These are phyloP conservation scores for Citrullus mucosospermus DNA, from an alignment of 306 rosid genomes.

Conservation along the genomic window DNA sequence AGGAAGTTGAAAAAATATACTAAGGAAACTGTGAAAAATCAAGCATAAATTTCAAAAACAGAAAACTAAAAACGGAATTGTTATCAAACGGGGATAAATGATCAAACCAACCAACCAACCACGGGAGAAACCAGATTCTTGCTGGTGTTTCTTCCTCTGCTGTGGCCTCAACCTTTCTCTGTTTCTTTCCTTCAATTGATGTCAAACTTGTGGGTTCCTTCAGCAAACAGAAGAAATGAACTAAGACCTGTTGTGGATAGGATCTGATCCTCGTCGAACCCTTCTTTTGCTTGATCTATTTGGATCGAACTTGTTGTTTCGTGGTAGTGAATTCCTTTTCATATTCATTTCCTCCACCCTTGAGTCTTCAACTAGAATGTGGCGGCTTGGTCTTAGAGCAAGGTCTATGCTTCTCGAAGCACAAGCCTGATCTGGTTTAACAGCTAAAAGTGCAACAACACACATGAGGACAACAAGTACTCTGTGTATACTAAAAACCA, in stretches of 20 bases:
- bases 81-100: background rate
- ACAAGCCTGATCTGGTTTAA: conserved; percentile 31
- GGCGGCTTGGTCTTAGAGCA: conserved; percentile 31
- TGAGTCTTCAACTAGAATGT: conserved; percentile 15
- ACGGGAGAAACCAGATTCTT: conserved; percentile 5
- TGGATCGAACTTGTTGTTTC: conserved; percentile 37
- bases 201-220: conserved; percentile 23
- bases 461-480: conserved; percentile 30
- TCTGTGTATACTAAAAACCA: conserved; percentile 40
- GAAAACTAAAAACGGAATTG: background rate
- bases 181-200: conserved; percentile 2
- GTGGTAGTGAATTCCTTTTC: conserved; percentile 26
- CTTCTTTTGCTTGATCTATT: conserved; percentile 69
- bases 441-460: conserved; percentile 38
- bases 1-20: background rate
- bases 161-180: conserved; percentile 12
- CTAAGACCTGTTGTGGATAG: conserved; percentile 77
- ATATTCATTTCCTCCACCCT: conserved; percentile 24
- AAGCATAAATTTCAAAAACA: background rate
- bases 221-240: conserved; percentile 16
- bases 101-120: conserved; percentile 13
- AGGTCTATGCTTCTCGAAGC: conserved; percentile 35
- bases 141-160: conserved; percentile 24
- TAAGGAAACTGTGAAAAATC: background rate
- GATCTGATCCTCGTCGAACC: conserved; percentile 84